Percentiles rank a stretch among this genome's conserved stretches.
phyloP scores from a whole-genome alignment of 2,329 filamentous ascomycete species.

The Elsinoe batatas region DNA sequence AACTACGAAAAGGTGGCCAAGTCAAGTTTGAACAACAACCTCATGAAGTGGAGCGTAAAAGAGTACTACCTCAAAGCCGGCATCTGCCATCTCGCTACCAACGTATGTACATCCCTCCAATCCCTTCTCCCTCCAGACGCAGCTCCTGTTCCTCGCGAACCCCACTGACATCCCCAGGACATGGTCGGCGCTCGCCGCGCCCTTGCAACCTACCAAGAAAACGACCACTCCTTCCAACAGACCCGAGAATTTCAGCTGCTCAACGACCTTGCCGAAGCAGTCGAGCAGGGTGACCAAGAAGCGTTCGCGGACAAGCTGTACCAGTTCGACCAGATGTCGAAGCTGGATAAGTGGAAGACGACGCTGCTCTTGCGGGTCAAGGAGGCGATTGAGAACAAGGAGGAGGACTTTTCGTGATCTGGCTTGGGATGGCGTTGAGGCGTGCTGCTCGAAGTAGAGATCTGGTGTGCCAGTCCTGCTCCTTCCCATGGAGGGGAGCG shows the following conservation, averaged over 20 bases:
- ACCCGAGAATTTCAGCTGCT: slow-evolving; percentile 77
- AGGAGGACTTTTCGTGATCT: slow-evolving; percentile 55
- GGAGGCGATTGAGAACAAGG: slow-evolving; percentile 64
- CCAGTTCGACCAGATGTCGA: slow-evolving; percentile 84
- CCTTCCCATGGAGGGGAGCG: too few species aligned
- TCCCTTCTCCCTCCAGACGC: too few species aligned
- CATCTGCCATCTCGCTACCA: slow-evolving; percentile 73
- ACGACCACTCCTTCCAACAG: slow-evolving; percentile 65
- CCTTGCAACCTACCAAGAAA: slow-evolving; percentile 69
- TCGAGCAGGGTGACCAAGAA: slow-evolving; percentile 72
- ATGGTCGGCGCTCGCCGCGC: slow-evolving; percentile 69
- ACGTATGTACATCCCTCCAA: too few species aligned
- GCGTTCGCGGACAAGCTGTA: slow-evolving; percentile 77
- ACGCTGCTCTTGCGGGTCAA: slow-evolving; percentile 74
- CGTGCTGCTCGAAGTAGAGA: background rate
- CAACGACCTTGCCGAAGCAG: slow-evolving; percentile 61
- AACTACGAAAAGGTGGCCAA: slow-evolving; percentile 73
- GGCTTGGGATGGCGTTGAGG: background rate
- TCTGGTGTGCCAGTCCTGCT: background rate
- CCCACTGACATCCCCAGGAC: slow-evolving; percentile 40
- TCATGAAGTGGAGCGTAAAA: slow-evolving; percentile 90
- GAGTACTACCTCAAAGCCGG: slow-evolving; percentile 92
- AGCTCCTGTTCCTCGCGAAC: too few species aligned
- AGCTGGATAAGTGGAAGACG: slow-evolving; percentile 96
- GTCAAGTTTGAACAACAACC: slow-evolving; percentile 72